These are phyloP conservation scores for Beauveria brongniartii DNA, from an alignment of 2,329 filamentous ascomycete species.

Conservation along the genomic window DNA sequence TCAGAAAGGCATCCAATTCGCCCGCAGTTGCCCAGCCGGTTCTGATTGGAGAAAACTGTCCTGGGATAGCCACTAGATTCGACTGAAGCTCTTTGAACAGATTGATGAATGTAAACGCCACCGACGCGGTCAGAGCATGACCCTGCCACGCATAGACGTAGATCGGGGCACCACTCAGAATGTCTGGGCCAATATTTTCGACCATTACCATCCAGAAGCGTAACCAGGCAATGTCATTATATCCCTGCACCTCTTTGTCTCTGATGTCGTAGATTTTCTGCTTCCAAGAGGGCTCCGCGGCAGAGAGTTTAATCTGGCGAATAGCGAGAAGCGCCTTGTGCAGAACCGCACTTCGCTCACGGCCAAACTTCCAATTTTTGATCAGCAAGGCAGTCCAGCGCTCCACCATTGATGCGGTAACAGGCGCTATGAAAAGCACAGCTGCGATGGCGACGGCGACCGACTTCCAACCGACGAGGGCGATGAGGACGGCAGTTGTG, in stretches of 20 bases:
- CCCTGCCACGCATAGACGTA: neutral
- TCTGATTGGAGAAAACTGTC: neutral
- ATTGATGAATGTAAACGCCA: constrained; percentile 12
- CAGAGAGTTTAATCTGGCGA: constrained; percentile 13
- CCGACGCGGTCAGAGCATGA: neutral
- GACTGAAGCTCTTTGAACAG: constrained; percentile 11
- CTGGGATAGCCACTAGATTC: neutral
- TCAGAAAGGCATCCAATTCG: constrained; percentile 9
- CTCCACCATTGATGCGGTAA: neutral
- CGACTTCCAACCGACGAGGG: neutral
- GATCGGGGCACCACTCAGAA: constrained; percentile 6
- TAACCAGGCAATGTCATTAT: neutral
- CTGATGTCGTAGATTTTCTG: constrained; percentile 7
- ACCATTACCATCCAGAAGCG: neutral
- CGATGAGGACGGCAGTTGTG: neutral
- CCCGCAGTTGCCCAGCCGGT: constrained; percentile 7
- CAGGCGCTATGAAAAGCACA: neutral
- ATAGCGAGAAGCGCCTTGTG: constrained; percentile 5
- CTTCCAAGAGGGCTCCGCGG: constrained; percentile 9
- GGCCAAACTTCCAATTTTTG: neutral
- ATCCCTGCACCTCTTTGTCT: constrained; percentile 1
- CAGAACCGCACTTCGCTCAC: neutral
- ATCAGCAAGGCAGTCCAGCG: neutral
- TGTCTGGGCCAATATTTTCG: constrained; percentile 5
- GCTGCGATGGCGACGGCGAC: neutral